A percentile compares a stretch with the other conserved stretches of the same genome.
These are phyloP conservation scores for Pichia sp. DNA, from an alignment of 1,139 yeast genomes.

Conservation along the genomic window DNA sequence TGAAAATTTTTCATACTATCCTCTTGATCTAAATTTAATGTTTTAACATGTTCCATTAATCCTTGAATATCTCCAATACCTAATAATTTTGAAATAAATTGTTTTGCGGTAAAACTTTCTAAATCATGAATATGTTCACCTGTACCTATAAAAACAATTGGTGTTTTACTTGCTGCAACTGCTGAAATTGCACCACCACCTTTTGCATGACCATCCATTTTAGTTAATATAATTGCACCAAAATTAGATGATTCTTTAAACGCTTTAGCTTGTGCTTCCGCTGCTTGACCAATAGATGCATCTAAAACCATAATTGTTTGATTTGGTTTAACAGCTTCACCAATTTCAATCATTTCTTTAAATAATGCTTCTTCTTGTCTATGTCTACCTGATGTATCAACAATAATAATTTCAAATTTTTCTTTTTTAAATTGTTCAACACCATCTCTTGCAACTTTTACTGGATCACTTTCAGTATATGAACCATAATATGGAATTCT, in stretches of 20 bases:
- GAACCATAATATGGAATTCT: conserved; percentile 93
- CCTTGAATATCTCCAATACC: conserved; percentile 97
- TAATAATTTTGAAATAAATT: conserved; percentile 79
- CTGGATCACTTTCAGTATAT: conserved; percentile 94
- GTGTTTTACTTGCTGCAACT: conserved; percentile 94
- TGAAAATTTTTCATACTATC: conserved; percentile 90
- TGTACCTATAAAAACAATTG: conserved; percentile 95
- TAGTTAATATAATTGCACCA: conserved; percentile 92
- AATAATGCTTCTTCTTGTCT: conserved; percentile 90
- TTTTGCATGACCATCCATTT: conserved; percentile 98
- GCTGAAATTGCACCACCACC: conserved; percentile 99
- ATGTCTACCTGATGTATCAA: conserved; percentile 97
- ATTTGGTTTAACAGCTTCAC: conserved; percentile 78
- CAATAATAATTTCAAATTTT: conserved; percentile 87
- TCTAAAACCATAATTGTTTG: conserved; percentile 98
- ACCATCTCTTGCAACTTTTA: conserved; percentile 85
- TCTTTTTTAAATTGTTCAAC: conserved; percentile 88
- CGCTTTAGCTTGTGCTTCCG: conserved; percentile 90
- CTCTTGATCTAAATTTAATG: conserved; percentile 83
- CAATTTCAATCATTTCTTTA: conserved; percentile 91
- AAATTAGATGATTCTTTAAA: conserved; percentile 90
- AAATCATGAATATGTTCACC: conserved; percentile 96
- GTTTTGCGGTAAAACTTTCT: conserved; percentile 84
- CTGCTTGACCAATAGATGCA: conserved; percentile 98
- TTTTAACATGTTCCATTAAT: conserved; percentile 86